Percentiles rank a stretch among this genome's conserved stretches.
Conservation (phyloP, 2,329 filamentous ascomycete species). For the Thielaviopsis punctulata region DNA sequence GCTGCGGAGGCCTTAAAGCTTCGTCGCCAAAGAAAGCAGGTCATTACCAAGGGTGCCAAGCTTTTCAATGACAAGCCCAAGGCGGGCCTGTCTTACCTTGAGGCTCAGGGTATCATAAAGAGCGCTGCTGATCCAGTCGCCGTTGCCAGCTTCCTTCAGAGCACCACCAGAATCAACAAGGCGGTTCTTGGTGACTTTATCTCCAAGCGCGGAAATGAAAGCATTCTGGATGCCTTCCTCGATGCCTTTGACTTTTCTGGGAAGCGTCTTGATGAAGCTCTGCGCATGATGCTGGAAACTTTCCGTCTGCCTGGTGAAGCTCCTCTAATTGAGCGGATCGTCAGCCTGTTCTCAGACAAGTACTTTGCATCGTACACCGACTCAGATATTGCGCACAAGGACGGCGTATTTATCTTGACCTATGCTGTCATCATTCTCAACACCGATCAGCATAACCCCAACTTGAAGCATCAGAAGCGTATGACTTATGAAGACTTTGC, state of each 20-base stretch:
- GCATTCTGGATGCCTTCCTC: conserved; percentile 70
- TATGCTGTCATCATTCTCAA: conserved; percentile 98
- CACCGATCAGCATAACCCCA: conserved; percentile 91
- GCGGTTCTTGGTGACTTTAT: conserved; percentile 81
- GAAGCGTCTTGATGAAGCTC: conserved; percentile 77
- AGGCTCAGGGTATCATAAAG: conserved; percentile 70
- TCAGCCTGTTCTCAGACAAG: conserved; percentile 71
- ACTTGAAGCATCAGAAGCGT: conserved; percentile 58
- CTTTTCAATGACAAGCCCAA: conserved; percentile 96
- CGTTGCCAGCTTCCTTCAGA: conserved; percentile 74
- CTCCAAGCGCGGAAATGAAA: conserved; percentile 77
- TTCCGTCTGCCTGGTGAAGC: conserved; percentile 93
- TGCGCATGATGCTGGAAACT: conserved; percentile 71
- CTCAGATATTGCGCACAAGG: conserved; percentile 58
- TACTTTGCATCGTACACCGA: conserved; percentile 60
- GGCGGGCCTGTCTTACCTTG: conserved; percentile 69
- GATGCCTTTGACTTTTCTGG: conserved; percentile 73
- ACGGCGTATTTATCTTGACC: conserved; percentile 75
- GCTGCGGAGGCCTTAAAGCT: conserved; percentile 47
- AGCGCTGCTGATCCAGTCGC: conserved; percentile 56
- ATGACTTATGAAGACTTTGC: conserved; percentile 77
- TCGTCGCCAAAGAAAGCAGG: conserved; percentile 63
- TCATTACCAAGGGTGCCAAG: conserved; percentile 70
- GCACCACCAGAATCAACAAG: conserved; percentile 78
- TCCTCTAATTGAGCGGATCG: conserved; percentile 78